Evolutionary conservation across 225 moss, liverwort and hornwort genomes (phyloP), one percentile per base, ranked within the genome.

Genomic region (Sphagnum contortum): DNA sequence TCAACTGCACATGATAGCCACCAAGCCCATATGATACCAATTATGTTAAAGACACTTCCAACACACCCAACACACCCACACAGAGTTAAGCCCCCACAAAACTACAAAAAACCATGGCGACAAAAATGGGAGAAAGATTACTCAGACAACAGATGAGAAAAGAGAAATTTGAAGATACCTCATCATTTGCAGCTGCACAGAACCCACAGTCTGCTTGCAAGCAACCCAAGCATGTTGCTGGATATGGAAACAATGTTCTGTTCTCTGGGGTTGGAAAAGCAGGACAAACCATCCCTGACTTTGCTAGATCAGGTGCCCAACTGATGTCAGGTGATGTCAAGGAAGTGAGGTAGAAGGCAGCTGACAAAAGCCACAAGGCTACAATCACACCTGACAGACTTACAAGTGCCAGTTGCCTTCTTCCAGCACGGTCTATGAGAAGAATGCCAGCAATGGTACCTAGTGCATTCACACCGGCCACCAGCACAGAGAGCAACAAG

Each of bases 381-480:
- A 61, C 68, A 51, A 88, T 80, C 48, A 89, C 88, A 60, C 98
- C 98, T 13, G 48, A 48, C 61, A 98, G 66, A 72, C 98, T 98
- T n/a, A 77, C 51, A 48, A 90, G 64, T 56, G 91, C 91, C 64
- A 98, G 82, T 47, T 76, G 87, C 71, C 79, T 79, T 71, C 98
- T 71, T 71, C 98, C 98, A 48, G 65, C 78, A 2, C 89, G 92
- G 59, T 98, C 93, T 54, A 98, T 98, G 68, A 93, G 72, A 47
- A 93, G 13, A 49, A 98, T 86, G 66, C 96, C 96, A 57, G 69
- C 74, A 61, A 92, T 59, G 3, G 96, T 92, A 49, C 96, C 96
- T 48, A 93, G 57, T 12, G 86, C 90, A 70, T 98, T 98, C 83
- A 98, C 83, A 55, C 80, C 92, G 61, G 96, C 96, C 50, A 93